Evolutionary conservation across 1,139 yeast genomes (phyloP), one percentile per base, ranked within the genome.

Genomic region (Kodamaea alishanica): DNA sequence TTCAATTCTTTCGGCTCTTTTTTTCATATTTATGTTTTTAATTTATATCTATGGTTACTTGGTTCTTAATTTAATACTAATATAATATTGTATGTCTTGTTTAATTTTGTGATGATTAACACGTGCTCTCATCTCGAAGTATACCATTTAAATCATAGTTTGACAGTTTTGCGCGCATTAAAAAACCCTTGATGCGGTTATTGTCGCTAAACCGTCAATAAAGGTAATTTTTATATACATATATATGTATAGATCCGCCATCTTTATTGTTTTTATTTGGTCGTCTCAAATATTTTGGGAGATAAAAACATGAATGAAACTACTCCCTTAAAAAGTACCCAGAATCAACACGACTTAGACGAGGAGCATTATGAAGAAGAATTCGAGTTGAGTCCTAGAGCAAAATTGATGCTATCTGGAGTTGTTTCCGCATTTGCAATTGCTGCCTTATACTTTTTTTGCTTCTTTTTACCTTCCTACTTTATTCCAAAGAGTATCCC

Each of bases 401-500:
- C 53, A 10, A 55, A 52, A 46, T 24, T 31, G 10, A n/a, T 35
- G 6, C 37, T 55, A 32, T 42, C 35, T 32, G 44, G 49, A 34
- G 26, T 39, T 35, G 61, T 58, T 1, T 49, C 50, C 1, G 23
- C 58, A 2, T 31, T 56, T 5, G 45, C 60, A 5, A 28, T 58
- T 5, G 47, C 43, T 1, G 26, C 47, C 0, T 48, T 67, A 10
- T 68, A 60, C 46, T 44, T 66, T n/a, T 62, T 70, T 49, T 60
- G 64, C 23, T 45, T 63, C 27, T 55, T 48, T 39, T 52, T 70
- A 28, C 76, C 76, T 0, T 49, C 42, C 30, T 39, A 50, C 31
- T 70, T 61, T 44, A 63, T 70, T 8, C 76, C 76, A 0, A 54
- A 60, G 34, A 53, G 64, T 3, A 52, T 51, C 6, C 53, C 50